Percentiles rank a stretch among this genome's conserved stretches.
Conservation (phyloP, 305 asterid genomes). For the Fraxinus latifolia region DNA sequence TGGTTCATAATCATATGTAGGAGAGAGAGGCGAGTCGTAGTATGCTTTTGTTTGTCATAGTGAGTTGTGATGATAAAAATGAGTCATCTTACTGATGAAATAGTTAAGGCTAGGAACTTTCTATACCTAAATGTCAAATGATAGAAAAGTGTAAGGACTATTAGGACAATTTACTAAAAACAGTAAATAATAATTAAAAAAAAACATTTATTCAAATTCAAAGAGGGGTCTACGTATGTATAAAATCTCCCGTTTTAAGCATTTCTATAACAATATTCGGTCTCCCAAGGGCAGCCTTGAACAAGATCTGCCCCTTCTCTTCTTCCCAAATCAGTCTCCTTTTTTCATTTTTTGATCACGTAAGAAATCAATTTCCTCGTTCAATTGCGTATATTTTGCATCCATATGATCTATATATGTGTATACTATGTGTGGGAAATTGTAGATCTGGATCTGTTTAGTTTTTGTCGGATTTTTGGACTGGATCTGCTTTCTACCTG, state of each 20-base stretch:
- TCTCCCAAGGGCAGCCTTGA: constrained; percentile 32
- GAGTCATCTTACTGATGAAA: background rate
- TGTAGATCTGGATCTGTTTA: constrained; percentile 26
- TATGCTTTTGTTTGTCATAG: background rate
- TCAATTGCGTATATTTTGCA: background rate
- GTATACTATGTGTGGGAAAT: background rate
- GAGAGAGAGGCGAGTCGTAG: background rate
- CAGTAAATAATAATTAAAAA: background rate
- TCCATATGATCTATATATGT: background rate
- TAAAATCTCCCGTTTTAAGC: background rate
- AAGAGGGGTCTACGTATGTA: background rate
- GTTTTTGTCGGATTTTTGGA: background rate
- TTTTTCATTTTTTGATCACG: background rate
- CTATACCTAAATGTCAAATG: background rate
- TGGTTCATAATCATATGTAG: background rate
- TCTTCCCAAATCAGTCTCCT: background rate
- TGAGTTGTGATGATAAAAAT: background rate
- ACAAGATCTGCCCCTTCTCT: constrained; percentile 28
- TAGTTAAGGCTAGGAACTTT: background rate
- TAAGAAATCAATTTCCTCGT: background rate
- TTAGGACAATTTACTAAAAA: background rate
- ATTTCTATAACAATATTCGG: background rate
- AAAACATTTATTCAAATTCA: background rate
- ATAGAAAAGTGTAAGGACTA: background rate
- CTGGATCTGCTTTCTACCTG: background rate